Evolutionary conservation across 108 stramenopile genomes (phyloP), one percentile per base, ranked within the genome.

Genomic region (Mayamaea pseudoterrestris): DNA sequence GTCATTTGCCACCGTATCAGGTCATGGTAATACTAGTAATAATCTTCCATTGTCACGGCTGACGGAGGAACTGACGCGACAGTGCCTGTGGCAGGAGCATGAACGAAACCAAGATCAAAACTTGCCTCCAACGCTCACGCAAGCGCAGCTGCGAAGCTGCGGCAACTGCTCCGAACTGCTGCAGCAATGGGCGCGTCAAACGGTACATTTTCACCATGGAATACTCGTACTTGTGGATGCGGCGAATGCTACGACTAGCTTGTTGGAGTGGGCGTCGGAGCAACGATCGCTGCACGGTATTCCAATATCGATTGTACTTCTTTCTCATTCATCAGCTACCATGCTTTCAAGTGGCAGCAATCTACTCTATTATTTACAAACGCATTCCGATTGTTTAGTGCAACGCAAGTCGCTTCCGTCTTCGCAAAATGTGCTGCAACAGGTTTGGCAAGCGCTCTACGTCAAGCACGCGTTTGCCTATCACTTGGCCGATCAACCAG

Each of bases 11-110:
- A 21, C 44, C 5, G 44, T 27, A 20, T 4, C 14, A 4, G 26
- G 5, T 27, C 5, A 3, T 21, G 13, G 9, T 34, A 34, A n/a
- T n/a, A n/a, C n/a, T n/a, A n/a, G n/a, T n/a, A n/a, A n/a, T n/a
- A n/a, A n/a, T n/a, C n/a, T 34, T 13, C 32, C 32, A 34, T 34
- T 13, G 13, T 34, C n/a, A n/a, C 13, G 32, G 32, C 26, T 2
- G 44, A 13, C n/a, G 5, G 44, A 44, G 26, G 44, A 44, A 44
- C 5, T 44, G n/a, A 16, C 18, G 5, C 14, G 44, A 5, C 44
- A 44, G 22, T 44, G 44, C 26, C 21, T 44, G 5, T 4, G 3
- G 14, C 44, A 44, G 26, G 44, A 44, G 22, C 26, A 20, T 4
- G 44, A 23, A n/a, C n/a, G n/a, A n/a, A n/a, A n/a, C n/a, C n/a